phyloP scores from a whole-genome alignment of 2,329 filamentous ascomycete species.

The Ceratocystis ficicola region DNA sequence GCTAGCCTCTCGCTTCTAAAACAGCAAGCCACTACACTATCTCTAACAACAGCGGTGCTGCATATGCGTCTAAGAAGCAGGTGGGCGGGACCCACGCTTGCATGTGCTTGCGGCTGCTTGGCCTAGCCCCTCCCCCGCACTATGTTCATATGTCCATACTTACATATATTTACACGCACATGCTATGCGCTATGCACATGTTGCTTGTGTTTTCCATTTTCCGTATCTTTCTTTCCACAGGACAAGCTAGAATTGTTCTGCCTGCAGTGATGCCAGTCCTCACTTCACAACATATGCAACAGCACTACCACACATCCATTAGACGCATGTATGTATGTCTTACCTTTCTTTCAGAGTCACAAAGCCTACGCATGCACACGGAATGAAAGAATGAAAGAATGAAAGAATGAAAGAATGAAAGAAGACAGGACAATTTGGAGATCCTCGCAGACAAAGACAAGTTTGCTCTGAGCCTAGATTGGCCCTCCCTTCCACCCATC shows the following conservation, averaged over 20 bases:
- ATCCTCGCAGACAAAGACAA: neutral
- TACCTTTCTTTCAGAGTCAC: neutral
- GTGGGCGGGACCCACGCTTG: neutral
- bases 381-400: neutral
- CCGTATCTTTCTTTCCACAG: neutral
- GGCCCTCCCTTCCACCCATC: neutral
- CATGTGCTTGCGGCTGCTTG: too few relatives aligned
- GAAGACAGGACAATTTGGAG: neutral
- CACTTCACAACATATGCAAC: neutral
- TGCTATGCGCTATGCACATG: neutral
- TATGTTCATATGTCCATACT: neutral
- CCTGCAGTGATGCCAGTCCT: neutral
- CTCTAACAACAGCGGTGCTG: neutral
- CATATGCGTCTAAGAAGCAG: neutral
- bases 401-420: neutral
- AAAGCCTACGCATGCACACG: neutral
- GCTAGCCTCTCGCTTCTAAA: neutral
- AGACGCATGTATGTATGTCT: neutral
- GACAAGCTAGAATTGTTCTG: neutral
- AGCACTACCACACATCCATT: neutral
- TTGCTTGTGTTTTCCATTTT: neutral
- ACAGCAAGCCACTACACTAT: neutral
- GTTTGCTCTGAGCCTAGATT: neutral
- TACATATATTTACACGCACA: neutral
- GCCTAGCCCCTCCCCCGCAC: neutral